Evolutionary conservation across 139 green algal genomes (phyloP), one percentile per base, ranked within the genome.

Genomic region (Micromonas pusilla): DNA sequence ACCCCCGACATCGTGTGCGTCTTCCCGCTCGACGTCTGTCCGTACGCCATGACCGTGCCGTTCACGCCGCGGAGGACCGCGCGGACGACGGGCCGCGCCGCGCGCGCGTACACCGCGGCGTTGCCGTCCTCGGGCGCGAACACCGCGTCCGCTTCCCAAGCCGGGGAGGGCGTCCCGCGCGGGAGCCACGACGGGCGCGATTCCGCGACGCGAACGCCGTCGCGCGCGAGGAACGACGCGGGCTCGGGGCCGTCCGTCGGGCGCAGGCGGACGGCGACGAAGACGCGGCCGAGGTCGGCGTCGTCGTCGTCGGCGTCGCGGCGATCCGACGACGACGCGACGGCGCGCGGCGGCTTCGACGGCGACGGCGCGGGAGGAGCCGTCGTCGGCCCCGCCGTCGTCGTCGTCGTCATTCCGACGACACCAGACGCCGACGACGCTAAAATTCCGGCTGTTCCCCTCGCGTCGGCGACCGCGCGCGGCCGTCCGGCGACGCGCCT

Each of bases 181-280:
- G 45, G 45, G 16, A 57, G 45, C 45, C 16, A 16, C 9, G 9
- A 57, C 45, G 9, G 45, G 9, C 9, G 45, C 19, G 85, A 77
- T 2, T 74, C 26, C 80, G 94, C 91, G 16, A 83, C 66, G 9
- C 16, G 9, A 16, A 23, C 16, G 45, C 45, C 45, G 45, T 57
- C 45, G 9, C 9, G 9, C 45, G 45, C 45, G 45, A 9, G 45
- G 45, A 57, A 57, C 45, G 16, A 9, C 45, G 45, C 45, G 9
- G 16, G 9, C 45, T 57, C 45, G 45, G 45, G 45, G 31, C 85
- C 89, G 75, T 87, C 94, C 2, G 96, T 83, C 6, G 92, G 92
- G n/a, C 92, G 80, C 2, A 96, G 83, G 0, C 92, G 83, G 23
- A 96, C 91, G 77, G 85, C 88, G 72, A 96, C 91, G 63, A 90